Evolutionary conservation across 179 eudicot species (phyloP), one percentile per base, ranked within the genome.

Genomic region (Gypsophila paniculata): DNA sequence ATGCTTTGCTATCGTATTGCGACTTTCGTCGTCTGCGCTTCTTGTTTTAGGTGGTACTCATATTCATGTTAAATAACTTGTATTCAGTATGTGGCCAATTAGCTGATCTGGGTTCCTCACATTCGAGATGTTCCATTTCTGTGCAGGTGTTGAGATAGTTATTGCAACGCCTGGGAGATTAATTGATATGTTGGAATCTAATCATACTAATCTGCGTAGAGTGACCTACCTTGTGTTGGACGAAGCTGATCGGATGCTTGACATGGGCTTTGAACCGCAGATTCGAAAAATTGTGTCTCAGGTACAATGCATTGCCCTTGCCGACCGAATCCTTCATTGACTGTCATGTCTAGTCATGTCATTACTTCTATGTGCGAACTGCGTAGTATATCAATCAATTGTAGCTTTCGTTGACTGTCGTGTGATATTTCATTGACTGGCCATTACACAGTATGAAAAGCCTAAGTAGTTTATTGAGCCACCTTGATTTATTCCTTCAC

Each of bases 221-320:
- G 96, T 94, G 38, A 91, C 99, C 53, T 92, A 94, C 76, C 89
- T 94, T 75, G 99, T 92, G 38, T 83, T 94, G 75, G 99, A 94
- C 63, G 99, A 94, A 83, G 99, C 99, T 69, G 99, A 94, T 82
- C 86, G 99, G 54, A 94, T 91, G 99, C 81, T 94, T 76, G 99
- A 94, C 77, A 94, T 94, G 99, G 97, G 97, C 10, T 94, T 91
- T 90, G 97, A 94, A 84, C 99, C 99, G 69, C 99, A 94, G 77
- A 94, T 94, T 72, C 86, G 97, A 81, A 94, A 94, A 84, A 88
- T 94, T 76, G 82, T 94, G 39, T 61, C 87, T 53, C 99, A 94
- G 85, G 99, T 90, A 78, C 74, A 71, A 12, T 48, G 9, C n/a
- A 59, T 36, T 39, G 32, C 25, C 53, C 14, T 9, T 62, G 14